A percentile compares a stretch with the other conserved stretches of the same genome.
Conservation (phyloP, 768 basidiomycete genomes). For the Chalciporus chontae region DNA sequence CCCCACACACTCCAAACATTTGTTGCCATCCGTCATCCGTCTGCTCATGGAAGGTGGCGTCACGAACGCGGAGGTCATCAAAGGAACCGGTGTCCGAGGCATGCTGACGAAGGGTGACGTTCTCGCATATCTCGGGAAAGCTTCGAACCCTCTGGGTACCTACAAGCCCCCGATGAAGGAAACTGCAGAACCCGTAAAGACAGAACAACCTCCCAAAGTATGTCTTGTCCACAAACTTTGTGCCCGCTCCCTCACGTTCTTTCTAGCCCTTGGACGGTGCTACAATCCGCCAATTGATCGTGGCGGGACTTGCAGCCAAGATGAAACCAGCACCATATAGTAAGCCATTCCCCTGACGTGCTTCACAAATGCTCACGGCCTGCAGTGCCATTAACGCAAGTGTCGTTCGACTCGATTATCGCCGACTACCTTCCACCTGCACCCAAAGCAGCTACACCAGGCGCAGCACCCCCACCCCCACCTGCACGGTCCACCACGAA, state of each 20-base stretch:
- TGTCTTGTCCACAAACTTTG: neutral
- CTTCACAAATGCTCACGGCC: slow-evolving; percentile 6
- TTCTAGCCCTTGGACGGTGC: slow-evolving; percentile 57
- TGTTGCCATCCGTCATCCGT: slow-evolving; percentile 90
- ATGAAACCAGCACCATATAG: slow-evolving; percentile 47
- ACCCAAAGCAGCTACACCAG: slow-evolving; percentile 16
- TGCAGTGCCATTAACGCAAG: slow-evolving; percentile 38
- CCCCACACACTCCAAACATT: slow-evolving; percentile 56
- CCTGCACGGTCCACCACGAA: slow-evolving; percentile 15
- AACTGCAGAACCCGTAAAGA: slow-evolving; percentile 30
- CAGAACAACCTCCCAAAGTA: slow-evolving; percentile 38
- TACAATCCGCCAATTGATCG: slow-evolving; percentile 62
- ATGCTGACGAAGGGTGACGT: slow-evolving; percentile 98
- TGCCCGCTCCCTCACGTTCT: neutral
- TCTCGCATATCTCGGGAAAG: slow-evolving; percentile 79
- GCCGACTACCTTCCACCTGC: slow-evolving; percentile 63
- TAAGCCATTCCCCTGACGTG: slow-evolving; percentile 22
- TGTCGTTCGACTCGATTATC: slow-evolving; percentile 70
- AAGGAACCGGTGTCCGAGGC: slow-evolving; percentile 86
- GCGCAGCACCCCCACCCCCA: slow-evolving; percentile 1
- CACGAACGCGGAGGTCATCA: slow-evolving; percentile 60
- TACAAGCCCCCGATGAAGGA: slow-evolving; percentile 47
- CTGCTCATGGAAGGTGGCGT: slow-evolving; percentile 60
- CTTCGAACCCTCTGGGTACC: slow-evolving; percentile 72
- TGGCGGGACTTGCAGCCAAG: slow-evolving; percentile 53